Conservation (phyloP, 108 stramenopile species). For the Epithemia pelagica region DNA sequence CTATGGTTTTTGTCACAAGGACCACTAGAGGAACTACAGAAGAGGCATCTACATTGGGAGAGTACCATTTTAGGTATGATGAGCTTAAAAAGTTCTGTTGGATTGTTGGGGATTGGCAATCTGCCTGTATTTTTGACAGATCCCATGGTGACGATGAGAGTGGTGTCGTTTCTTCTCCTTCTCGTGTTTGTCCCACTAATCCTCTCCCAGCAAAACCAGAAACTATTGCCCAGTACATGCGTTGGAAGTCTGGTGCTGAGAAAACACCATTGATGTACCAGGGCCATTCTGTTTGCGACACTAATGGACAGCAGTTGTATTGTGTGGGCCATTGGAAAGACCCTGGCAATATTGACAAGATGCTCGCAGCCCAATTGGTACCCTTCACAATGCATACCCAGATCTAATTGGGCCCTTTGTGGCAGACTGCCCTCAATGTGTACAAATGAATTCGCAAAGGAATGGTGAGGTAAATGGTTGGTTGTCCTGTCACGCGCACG, state of each 20-base stretch:
- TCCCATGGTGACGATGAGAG: too few relatives aligned
- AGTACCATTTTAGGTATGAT: too few relatives aligned
- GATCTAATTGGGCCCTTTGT: background rate
- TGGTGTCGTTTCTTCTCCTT: too few relatives aligned
- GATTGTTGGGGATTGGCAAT: too few relatives aligned
- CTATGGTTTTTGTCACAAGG: too few relatives aligned
- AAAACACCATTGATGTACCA: background rate
- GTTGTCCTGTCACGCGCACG: background rate
- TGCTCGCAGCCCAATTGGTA: background rate
- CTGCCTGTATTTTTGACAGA: too few relatives aligned
- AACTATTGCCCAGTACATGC: background rate
- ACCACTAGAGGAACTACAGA: too few relatives aligned
- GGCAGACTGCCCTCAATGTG: background rate
- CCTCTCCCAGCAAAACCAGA: constrained; percentile 1
- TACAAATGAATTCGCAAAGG: background rate
- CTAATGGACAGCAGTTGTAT: background rate
- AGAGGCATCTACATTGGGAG: too few relatives aligned
- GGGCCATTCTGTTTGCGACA: background rate
- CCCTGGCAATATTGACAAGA: background rate
- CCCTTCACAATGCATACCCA: background rate
- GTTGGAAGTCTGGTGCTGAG: background rate
- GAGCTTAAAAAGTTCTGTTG: too few relatives aligned
- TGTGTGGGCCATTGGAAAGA: background rate
- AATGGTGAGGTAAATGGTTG: background rate
- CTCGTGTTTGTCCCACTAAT: too few relatives aligned